These are phyloP conservation scores for Solanum bukasovii DNA, from an alignment of 257 asterid genomes.

Conservation along the genomic window DNA sequence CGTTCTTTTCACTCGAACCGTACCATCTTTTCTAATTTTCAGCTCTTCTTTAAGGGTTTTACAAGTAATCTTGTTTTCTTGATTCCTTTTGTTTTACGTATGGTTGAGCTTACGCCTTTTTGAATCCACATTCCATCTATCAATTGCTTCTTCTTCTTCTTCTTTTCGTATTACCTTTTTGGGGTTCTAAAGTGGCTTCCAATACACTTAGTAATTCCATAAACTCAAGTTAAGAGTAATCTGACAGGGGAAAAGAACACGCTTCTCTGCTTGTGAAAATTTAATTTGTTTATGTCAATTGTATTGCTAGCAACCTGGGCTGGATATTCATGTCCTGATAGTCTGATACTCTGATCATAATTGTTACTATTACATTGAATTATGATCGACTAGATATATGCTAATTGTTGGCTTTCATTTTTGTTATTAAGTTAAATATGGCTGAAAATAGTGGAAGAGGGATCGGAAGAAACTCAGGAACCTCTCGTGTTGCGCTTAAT, in stretches of 20 bases:
- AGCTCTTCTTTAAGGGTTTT: background rate
- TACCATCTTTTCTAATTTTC: background rate
- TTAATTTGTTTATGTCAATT: background rate
- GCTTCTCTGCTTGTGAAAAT: background rate
- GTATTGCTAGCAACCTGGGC: background rate
- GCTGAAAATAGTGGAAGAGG: slow-evolving; percentile 21
- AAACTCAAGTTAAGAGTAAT: background rate
- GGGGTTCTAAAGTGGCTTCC: background rate
- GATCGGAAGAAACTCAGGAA: slow-evolving; percentile 15
- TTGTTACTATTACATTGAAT: background rate
- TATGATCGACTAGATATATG: background rate
- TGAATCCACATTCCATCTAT: background rate
- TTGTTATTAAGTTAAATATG: slow-evolving; percentile 27
- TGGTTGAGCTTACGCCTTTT: background rate
- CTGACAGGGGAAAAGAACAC: background rate
- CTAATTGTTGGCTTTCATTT: background rate
- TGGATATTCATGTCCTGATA: background rate
- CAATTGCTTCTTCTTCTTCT: background rate
- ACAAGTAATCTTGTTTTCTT: background rate
- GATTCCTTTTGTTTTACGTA: no score
- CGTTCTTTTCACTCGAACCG: background rate
- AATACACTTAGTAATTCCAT: background rate
- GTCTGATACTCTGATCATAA: background rate
- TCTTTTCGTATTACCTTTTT: background rate
- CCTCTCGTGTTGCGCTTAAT: slow-evolving; percentile 36